Conservation (phyloP, 192 early-diverging fungal genomes). For the Coemansia sp. region DNA sequence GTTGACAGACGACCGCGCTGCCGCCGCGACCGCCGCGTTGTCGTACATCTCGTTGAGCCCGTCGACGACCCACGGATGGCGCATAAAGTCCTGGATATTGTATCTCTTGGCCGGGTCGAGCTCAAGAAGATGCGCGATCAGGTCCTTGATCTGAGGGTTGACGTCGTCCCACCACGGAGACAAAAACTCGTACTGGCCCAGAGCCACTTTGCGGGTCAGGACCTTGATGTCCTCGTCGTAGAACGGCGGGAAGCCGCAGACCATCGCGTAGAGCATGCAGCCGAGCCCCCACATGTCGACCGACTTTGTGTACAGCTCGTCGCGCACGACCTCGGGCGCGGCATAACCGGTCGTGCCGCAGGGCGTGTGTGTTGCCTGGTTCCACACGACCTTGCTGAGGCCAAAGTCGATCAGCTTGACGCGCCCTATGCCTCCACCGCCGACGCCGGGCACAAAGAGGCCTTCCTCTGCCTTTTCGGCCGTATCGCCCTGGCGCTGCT, state of each 20-base stretch:
- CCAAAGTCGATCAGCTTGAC: constrained; percentile 91
- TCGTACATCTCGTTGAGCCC: constrained; percentile 46
- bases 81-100: constrained; percentile 77
- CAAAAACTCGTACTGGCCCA: constrained; percentile 80
- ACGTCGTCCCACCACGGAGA: constrained; percentile 94
- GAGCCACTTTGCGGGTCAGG: constrained; percentile 79
- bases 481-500: constrained; percentile 57
- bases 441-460: constrained; percentile 64
- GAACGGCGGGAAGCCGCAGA: constrained; percentile 80
- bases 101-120: constrained; percentile 69
- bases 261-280: constrained; percentile 79
- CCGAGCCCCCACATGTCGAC: constrained; percentile 88
- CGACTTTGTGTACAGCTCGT: constrained; percentile 73
- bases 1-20: constrained; percentile 42
- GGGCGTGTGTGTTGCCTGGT: constrained; percentile 80
- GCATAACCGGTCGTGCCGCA: constrained; percentile 92
- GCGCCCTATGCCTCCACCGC: constrained; percentile 78
- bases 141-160: constrained; percentile 66
- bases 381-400: constrained; percentile 80
- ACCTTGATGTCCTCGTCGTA: constrained; percentile 76
- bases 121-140: constrained; percentile 64
- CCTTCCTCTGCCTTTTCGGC: constrained; percentile 71
- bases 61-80: constrained; percentile 70
- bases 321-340: constrained; percentile 86
- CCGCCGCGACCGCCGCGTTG: constrained; percentile 34